Base-by-base conservation (phyloP, 345 rosid species). In the Euphorbia peplus region DNA sequence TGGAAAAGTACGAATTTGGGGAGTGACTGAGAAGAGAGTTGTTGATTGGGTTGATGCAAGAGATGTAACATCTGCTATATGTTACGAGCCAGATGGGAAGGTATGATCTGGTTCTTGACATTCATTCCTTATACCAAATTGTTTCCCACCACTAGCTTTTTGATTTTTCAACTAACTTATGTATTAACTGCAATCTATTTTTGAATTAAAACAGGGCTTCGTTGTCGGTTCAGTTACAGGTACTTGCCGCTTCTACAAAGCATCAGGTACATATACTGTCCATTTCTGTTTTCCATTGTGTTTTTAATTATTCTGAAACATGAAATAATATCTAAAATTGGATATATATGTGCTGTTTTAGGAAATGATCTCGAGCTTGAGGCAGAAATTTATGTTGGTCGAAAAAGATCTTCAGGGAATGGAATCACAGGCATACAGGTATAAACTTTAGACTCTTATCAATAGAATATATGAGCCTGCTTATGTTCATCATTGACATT, bases 1-100 rank as follows among this genome's bases (percentile, higher is more conserved):
- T 77, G 99, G 99, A 53, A 93, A 89, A 82, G 97, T 85, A 64
- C 85, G 99, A 69, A 81, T 93, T 30, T 93, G 99, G 99, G 91
- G 95, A 14, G 82, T 87, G 4, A 66, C 76, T 8, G 85, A 88
- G 78, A 68, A 78, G 63, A 82, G 86, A 79, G 97, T 93, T 54
- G 84, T 91, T 21, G 83, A 85, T 75, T 93, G 99, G 99, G 82
- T 79, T 1, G 89, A 91, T n/a, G 82, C 75, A 8, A 80, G 76
- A 55, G 88, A 93, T 71, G 83, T 79, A 35, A 83, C 87, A 83
- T 83, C 96, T 10, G 88, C 97, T 1, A 70, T 93, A n/a, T 77
- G 89, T 64, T 91, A 88, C 84, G 76, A 78, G 77, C 85, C 84
- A 50, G 83, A 89, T 71, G 99, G 96, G 56, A 85, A 84, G 57